Conservation (phyloP, 352 stramenopile species). For the Nothophytophthora sp. region DNA sequence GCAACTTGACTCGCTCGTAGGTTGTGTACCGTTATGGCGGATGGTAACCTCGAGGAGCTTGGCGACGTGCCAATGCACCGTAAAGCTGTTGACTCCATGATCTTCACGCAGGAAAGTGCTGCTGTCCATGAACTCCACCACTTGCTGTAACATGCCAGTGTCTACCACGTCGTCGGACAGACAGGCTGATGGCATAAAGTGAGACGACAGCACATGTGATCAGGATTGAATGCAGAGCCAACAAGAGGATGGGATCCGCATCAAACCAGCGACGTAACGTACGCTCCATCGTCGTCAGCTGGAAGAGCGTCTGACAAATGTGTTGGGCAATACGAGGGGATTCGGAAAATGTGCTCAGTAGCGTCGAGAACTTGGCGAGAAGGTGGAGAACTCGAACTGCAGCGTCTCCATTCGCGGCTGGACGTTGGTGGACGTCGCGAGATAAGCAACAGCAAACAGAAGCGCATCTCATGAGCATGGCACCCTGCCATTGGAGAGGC, state of each 20-base stretch:
- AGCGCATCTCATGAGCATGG: neutral
- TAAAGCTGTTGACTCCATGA: slow-evolving; percentile 14
- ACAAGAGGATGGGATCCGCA: neutral
- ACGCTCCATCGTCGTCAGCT: slow-evolving; percentile 43
- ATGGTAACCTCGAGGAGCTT: slow-evolving; percentile 51
- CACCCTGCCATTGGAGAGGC: too few species aligned
- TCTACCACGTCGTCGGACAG: slow-evolving; percentile 27
- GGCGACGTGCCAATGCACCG: slow-evolving; percentile 52
- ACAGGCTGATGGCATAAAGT: slow-evolving; percentile 7
- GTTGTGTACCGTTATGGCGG: slow-evolving; percentile 46
- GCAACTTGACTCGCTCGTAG: too few species aligned
- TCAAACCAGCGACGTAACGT: slow-evolving; percentile 1
- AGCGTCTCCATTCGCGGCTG: slow-evolving; percentile 26
- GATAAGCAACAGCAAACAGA: too few species aligned
- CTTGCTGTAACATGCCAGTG: slow-evolving; percentile 32
- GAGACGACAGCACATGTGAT: neutral
- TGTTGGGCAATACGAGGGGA: slow-evolving; percentile 24
- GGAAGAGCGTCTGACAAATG: slow-evolving; percentile 43
- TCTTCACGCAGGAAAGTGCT: slow-evolving; percentile 19
- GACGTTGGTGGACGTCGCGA: too few species aligned
- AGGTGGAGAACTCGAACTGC: slow-evolving; percentile 27
- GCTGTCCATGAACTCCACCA: slow-evolving; percentile 36
- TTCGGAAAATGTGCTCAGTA: slow-evolving; percentile 21
- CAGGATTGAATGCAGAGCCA: neutral
- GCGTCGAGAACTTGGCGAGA: slow-evolving; percentile 21